phyloP scores from a whole-genome alignment of 2,329 filamentous ascomycete species.

The Fusarium decemcellulare region DNA sequence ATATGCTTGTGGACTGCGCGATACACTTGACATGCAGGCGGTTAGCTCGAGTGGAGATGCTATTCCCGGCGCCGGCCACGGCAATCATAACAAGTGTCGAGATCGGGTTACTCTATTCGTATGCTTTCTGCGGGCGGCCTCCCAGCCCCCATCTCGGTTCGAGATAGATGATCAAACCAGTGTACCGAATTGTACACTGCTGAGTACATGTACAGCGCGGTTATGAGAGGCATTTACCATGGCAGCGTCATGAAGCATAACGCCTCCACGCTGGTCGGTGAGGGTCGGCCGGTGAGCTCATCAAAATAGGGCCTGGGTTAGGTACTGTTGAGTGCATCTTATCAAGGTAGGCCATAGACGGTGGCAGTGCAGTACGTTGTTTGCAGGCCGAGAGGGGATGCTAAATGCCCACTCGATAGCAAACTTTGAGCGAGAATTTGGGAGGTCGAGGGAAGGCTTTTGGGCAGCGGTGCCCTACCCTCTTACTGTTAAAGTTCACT shows the following conservation, averaged over 20 bases:
- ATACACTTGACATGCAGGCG: constrained; percentile 20
- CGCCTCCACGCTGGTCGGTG: not conserved
- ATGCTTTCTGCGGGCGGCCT: not conserved
- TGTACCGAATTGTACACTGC: not conserved
- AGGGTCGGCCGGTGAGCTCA: not conserved
- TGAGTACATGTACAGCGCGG: not conserved
- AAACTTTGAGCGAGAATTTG: no score
- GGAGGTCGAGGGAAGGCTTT: not conserved
- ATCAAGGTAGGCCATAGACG: not conserved
- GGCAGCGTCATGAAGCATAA: not conserved
- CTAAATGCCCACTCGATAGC: not conserved
- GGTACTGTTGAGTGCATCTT: not conserved
- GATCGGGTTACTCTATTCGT: not conserved
- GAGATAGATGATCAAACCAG: not conserved
- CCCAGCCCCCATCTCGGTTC: not conserved
- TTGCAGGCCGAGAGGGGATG: not conserved
- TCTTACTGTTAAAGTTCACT: not conserved
- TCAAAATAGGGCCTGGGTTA: not conserved
- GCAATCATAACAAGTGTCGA: not conserved
- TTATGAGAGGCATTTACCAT: constrained; percentile 4
- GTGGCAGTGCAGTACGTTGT: not conserved
- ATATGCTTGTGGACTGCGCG: constrained; percentile 11
- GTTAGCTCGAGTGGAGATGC: constrained; percentile 16
- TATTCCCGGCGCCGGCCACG: constrained; percentile 7
- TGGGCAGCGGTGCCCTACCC: not conserved